phyloP scores from a whole-genome alignment of 2,329 filamentous ascomycete species.

The Clathrospora elynae region DNA sequence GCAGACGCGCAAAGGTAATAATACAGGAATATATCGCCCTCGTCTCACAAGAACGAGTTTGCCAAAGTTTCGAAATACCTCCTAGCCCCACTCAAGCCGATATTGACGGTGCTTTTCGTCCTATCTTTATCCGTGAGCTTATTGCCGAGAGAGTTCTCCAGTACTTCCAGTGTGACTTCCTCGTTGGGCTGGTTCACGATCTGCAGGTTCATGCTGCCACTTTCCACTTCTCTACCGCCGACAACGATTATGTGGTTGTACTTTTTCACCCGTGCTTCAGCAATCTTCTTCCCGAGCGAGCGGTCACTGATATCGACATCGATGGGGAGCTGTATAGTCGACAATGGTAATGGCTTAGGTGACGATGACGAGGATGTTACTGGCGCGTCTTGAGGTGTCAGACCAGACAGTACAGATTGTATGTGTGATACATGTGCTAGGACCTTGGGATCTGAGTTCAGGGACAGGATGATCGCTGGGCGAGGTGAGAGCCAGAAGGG shows the following conservation, averaged over 20 bases:
- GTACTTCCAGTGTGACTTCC: conserved; percentile 25
- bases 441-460: conserved; percentile 66
- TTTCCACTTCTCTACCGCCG: conserved; percentile 54
- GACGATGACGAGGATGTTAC: conserved; percentile 15
- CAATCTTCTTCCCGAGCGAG: conserved; percentile 70
- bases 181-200: conserved; percentile 48
- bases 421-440: conserved; percentile 55
- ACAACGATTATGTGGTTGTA: conserved; percentile 77
- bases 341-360: conserved; percentile 51
- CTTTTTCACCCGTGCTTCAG: conserved; percentile 71
- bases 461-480: conserved; percentile 74
- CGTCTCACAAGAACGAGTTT: conserved; percentile 36
- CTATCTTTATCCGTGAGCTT: conserved; percentile 21
- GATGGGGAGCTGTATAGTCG: conserved; percentile 68
- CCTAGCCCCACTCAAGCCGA: conserved; percentile 29
- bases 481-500: conserved; percentile 88
- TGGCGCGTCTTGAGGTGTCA: conserved; percentile 23
- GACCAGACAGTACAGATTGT: conserved; percentile 38
- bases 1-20: no score
- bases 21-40: no score
- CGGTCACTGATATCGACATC: conserved; percentile 71
- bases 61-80: conserved; percentile 39
- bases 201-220: conserved; percentile 33
- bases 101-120: conserved; percentile 18
- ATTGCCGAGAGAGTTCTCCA: conserved; percentile 44